Base-by-base conservation (phyloP, 2,329 filamentous ascomycete species). In the Hymenotorrendiella dingleyae region DNA sequence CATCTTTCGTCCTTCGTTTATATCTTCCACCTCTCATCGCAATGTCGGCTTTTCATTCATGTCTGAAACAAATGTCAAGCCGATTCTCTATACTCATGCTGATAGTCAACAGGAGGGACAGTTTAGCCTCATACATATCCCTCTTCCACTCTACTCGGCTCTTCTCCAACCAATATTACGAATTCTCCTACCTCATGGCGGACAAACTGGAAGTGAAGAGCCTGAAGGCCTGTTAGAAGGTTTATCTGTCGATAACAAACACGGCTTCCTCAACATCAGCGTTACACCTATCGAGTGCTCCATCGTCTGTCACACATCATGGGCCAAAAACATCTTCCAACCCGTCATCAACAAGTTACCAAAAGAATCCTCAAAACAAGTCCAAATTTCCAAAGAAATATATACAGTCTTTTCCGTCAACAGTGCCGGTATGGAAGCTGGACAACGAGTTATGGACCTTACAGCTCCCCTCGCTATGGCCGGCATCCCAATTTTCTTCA, bases 401-500 rank as follows among this genome's bases (percentile, higher is more conserved):
- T 97, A 90, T 62, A 80, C 90, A 26, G 85, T 90, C 24, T 86
- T 97, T 62, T 88, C 89, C 49, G 87, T 98, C 47, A 87, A 88
- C 49, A 89, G 86, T 50, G 85, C 90, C 54, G 89, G 90, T 6
- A 81, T 95, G 55, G 90, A 96, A 61, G 90, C 91, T 8, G 90
- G 89, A 6, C 88, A 90, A 55, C 79, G 90, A 43, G 91, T 98
- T 6, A 78, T 96, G 55, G 91, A 97, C 60, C 67, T 98, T 48
- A 96, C 90, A 6, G 90, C 83, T 40, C 93, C 91, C 4, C 73
- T 97, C 23, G 91, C 93, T 21, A 74, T 96, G 61, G 91, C 91
- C 37, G 87, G 88, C 55, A 93, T 97, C 40, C 86, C 91, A 40
- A 94, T 98, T 60, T 96, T 97, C 71, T 97, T 97, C 74, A 94